Conservation (phyloP, 2,329 filamentous ascomycete genomes). For the Penicillium sp. region DNA sequence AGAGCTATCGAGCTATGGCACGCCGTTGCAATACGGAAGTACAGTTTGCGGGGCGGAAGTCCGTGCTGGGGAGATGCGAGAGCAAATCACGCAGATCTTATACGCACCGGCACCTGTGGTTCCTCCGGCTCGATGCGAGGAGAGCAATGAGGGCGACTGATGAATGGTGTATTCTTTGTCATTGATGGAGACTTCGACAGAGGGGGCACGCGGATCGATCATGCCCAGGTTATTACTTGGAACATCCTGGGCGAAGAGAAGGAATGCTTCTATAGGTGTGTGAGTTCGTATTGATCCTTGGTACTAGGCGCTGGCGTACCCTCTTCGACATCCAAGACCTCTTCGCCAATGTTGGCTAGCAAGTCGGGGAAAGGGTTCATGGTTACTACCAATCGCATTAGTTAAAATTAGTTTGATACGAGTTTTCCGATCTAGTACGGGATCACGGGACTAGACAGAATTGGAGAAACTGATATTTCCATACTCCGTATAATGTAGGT, state of each 20-base stretch:
- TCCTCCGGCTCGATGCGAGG: constrained; percentile 71
- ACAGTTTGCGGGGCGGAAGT: constrained; percentile 2
- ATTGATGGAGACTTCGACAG: constrained; percentile 68
- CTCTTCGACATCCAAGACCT: constrained; percentile 62
- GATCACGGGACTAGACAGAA: constrained; percentile 16
- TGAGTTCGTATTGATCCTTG: constrained; percentile 4
- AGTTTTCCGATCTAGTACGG: not conserved
- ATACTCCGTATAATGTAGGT: too few relatives aligned
- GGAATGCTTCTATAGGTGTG: constrained; percentile 71
- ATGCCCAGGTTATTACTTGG: constrained; percentile 82
- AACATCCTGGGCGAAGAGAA: constrained; percentile 76
- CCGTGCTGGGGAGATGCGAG: constrained; percentile 5
- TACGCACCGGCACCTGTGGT: constrained; percentile 69
- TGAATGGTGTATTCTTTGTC: constrained; percentile 72
- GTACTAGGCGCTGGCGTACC: constrained; percentile 43
- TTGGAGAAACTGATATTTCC: too few relatives aligned
- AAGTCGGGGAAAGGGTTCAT: constrained; percentile 34
- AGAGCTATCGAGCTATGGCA: not conserved
- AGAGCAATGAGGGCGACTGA: constrained; percentile 81
- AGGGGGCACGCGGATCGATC: constrained; percentile 68
- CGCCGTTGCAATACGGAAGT: not conserved
- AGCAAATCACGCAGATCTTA: constrained; percentile 1
- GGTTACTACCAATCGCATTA: not conserved
- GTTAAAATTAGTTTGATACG: too few relatives aligned
- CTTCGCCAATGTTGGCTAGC: constrained; percentile 44